Percentiles rank a stretch among this genome's conserved stretches.
Conservation (phyloP, 805 yeast species). For the Nakazawaea siamensis region DNA sequence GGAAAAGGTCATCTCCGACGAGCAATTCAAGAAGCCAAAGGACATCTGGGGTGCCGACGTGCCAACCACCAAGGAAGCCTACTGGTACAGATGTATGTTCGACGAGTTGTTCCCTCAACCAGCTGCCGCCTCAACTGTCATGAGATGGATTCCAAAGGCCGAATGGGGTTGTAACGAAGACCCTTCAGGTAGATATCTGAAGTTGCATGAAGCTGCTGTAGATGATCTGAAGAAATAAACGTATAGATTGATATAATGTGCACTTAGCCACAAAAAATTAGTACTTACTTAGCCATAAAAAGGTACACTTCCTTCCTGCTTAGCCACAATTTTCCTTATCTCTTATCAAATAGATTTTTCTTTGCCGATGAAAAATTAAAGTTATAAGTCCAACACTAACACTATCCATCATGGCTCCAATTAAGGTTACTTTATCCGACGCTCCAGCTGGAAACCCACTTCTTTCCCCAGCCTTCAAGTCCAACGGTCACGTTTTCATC, state of each 20-base stretch:
- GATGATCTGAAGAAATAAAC: slow-evolving; percentile 14
- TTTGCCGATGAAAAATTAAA: no score
- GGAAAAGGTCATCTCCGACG: slow-evolving; percentile 78
- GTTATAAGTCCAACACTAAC: no score
- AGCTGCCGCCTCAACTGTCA: slow-evolving; percentile 93
- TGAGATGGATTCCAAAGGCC: slow-evolving; percentile 99
- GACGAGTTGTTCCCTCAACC: slow-evolving; percentile 86
- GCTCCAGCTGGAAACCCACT: no score
- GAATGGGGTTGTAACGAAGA: slow-evolving; percentile 99
- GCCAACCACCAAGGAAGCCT: slow-evolving; percentile 97
- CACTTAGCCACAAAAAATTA: no score
- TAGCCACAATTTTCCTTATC: not conserved
- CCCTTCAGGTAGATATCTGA: slow-evolving; percentile 96
- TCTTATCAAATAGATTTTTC: no score
- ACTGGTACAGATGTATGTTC: slow-evolving; percentile 96
- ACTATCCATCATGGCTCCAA: no score
- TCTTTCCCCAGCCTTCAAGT: slow-evolving; percentile 27
- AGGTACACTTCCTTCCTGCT: not conserved
- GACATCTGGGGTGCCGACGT: slow-evolving; percentile 94
- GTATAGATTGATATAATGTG: not conserved
- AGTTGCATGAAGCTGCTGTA: slow-evolving; percentile 73
- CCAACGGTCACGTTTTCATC: slow-evolving; percentile 23
- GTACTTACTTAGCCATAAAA: no score
- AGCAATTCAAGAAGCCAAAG: slow-evolving; percentile 83
- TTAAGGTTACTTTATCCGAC: no score